A percentile compares a stretch with the other conserved stretches of the same genome.
These are phyloP conservation scores for Rutstroemia sydowiana DNA, from an alignment of 2,329 filamentous ascomycete genomes.

Conservation along the genomic window DNA sequence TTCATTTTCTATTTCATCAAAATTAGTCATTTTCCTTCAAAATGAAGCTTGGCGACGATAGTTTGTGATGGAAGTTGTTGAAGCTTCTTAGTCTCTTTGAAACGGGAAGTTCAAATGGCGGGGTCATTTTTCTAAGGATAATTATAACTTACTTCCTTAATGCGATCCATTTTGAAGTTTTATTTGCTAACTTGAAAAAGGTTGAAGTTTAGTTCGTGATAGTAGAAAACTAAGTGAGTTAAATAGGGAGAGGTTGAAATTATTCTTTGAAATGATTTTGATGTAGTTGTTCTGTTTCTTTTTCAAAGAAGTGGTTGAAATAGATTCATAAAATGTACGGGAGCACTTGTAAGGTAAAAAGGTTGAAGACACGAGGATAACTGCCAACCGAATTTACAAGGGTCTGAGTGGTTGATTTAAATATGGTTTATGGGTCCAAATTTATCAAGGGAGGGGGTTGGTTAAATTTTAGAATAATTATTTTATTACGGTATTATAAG, in stretches of 20 bases:
- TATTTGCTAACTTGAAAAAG: conserved; percentile 3
- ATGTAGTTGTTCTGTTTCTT: conserved; percentile 2
- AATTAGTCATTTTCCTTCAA: conserved; percentile 9
- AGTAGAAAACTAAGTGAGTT: conserved; percentile 2
- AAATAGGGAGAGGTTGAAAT: too few relatives aligned
- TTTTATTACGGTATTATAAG: too few relatives aligned
- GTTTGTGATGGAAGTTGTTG: conserved; percentile 1
- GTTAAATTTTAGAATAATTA: too few relatives aligned
- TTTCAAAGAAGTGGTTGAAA: conserved; percentile 2
- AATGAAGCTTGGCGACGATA: background rate
- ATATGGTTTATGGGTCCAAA: background rate
- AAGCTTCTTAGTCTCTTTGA: too few relatives aligned
- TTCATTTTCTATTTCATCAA: conserved; percentile 69
- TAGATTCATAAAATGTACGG: background rate
- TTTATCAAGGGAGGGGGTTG: too few relatives aligned
- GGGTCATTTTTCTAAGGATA: conserved; percentile 24
- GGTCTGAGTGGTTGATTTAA: conserved; percentile 5
- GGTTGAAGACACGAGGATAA: conserved; percentile 7
- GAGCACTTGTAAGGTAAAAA: background rate
- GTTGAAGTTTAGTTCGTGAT: conserved; percentile 3
- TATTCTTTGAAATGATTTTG: background rate
- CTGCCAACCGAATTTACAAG: conserved; percentile 11
- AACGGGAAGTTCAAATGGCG: conserved; percentile 20
- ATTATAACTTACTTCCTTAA: conserved; percentile 68
- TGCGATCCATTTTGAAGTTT: conserved; percentile 65